Percentiles rank a stretch among this genome's conserved stretches.
Evolutionary conservation across 352 stramenopile species (phyloP).

Genomic region (Phytophthora tentaculata): DNA sequence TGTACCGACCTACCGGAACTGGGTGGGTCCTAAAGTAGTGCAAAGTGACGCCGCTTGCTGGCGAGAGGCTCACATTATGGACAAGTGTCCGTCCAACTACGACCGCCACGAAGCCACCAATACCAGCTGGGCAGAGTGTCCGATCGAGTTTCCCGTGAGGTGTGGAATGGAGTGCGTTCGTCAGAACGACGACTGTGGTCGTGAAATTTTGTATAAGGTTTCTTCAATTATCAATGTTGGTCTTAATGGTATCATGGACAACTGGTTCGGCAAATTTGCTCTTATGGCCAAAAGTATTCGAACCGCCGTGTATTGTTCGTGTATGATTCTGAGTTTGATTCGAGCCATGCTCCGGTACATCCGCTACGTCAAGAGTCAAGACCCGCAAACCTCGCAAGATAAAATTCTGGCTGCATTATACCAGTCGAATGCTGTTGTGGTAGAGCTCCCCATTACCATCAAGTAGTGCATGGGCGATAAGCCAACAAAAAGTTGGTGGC

Average conservation of each 20-base stretch:
- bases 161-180: conserved; percentile 46
- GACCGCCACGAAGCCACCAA: conserved; percentile 41
- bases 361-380: conserved; percentile 24
- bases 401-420: conserved; percentile 44
- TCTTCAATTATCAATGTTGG: conserved; percentile 36
- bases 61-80: conserved; percentile 39
- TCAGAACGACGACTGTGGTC: conserved; percentile 42
- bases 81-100: conserved; percentile 42
- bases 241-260: conserved; percentile 47
- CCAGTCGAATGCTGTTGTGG: conserved; percentile 42
- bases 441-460: conserved; percentile 53
- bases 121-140: conserved; percentile 63
- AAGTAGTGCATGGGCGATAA: conserved; percentile 42
- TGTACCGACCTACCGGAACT: conserved; percentile 31
- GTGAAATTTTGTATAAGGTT: conserved; percentile 45
- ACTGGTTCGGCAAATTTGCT: conserved; percentile 49
- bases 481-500: conserved; percentile 16
- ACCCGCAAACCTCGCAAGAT: conserved; percentile 37
- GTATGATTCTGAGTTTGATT: conserved; percentile 32
- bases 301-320: conserved; percentile 36
- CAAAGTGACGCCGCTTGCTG: conserved; percentile 20
- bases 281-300: conserved; percentile 44
- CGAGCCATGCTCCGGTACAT: conserved; percentile 38
- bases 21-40: conserved; percentile 35
- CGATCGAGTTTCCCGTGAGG: conserved; percentile 38